phyloP scores from a whole-genome alignment of 768 basidiomycete genomes.

The Obba rivulosa region DNA sequence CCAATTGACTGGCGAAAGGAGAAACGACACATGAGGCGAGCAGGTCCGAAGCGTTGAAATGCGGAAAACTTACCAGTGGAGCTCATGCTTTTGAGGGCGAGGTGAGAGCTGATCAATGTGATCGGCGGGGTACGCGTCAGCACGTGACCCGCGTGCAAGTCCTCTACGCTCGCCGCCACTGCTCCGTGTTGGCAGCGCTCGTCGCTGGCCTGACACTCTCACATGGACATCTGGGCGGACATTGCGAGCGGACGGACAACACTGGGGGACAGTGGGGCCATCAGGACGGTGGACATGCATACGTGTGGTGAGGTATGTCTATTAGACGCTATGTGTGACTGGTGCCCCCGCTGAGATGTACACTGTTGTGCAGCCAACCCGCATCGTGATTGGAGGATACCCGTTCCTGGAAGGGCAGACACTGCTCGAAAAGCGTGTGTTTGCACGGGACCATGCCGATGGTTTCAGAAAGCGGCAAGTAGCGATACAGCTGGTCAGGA shows the following conservation, averaged over 20 bases:
- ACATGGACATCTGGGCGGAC: too few relatives aligned
- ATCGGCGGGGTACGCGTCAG: too few relatives aligned
- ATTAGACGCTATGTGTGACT: background rate
- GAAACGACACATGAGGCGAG: too few relatives aligned
- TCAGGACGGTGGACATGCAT: constrained; percentile 34
- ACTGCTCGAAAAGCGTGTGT: constrained; percentile 30
- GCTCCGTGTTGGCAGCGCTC: too few relatives aligned
- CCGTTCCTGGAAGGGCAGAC: constrained; percentile 28
- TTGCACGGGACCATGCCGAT: constrained; percentile 26
- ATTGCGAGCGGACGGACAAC: too few relatives aligned
- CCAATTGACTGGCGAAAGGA: constrained; percentile 6
- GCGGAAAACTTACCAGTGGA: too few relatives aligned
- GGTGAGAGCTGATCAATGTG: too few relatives aligned
- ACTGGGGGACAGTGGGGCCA: constrained; percentile 3
- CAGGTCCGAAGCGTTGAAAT: too few relatives aligned
- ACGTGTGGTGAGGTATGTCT: constrained; percentile 31
- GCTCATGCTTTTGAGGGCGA: too few relatives aligned
- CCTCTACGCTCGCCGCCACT: too few relatives aligned
- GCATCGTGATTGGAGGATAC: constrained; percentile 32
- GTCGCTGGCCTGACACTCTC: too few relatives aligned
- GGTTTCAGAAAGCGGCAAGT: constrained; percentile 17
- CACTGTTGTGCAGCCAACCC: constrained; percentile 28
- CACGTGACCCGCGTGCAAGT: too few relatives aligned
- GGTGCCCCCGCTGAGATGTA: background rate
- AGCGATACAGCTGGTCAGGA: rapidly evolving